Base-by-base conservation (phyloP, 129 eudicot genomes). In the Gnaphalium uliginosum region DNA sequence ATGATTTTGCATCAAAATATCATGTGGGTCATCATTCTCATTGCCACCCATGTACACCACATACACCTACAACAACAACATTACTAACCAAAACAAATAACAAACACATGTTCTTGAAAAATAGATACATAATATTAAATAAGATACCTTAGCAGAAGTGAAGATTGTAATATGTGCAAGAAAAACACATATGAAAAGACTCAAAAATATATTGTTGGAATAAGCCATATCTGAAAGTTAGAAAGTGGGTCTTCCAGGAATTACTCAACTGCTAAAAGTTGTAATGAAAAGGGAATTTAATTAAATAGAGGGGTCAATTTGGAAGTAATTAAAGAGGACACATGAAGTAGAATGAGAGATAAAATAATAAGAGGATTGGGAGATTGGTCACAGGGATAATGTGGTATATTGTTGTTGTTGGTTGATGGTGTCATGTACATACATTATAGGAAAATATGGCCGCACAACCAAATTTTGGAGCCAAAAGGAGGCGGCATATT, bases 41-140 rank as follows among this genome's bases (percentile, higher is more conserved):
- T 41, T 77, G 56, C 75, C 81, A 24, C 97, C 97, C 97, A 91
- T 91, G 56, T 91, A 91, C 72, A 91, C 97, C 76, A 86, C 97
- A 88, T 84, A 88, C 48, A 86, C 86, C 97, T 91, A 68, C 51
- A 85, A 71, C 24, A 43, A 71, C 8, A 51, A 41, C 48, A 41
- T 41, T 41, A 9, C 48, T 41, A 33, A 69, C 25, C 43, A 25
- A 13, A 62, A 27, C 26, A 2, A 41, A 41, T 3, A 41, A 41
- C 2, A 85, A 39, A 30, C 0, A 63, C 23, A 29, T 25, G 15
- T 25, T 6, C 22, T 54, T 22, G 54, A 14, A 74, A 23, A 14
- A 58, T 2, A 23, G 73, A 21, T 6, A 68, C 48, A 25, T 24
- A 56, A 41, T 41, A 41, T 41, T 41, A 41, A 11, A 41, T 41